These are phyloP conservation scores for Sphagnum fallax DNA, from an alignment of 228 moss, liverwort and hornwort species.

Conservation along the genomic window DNA sequence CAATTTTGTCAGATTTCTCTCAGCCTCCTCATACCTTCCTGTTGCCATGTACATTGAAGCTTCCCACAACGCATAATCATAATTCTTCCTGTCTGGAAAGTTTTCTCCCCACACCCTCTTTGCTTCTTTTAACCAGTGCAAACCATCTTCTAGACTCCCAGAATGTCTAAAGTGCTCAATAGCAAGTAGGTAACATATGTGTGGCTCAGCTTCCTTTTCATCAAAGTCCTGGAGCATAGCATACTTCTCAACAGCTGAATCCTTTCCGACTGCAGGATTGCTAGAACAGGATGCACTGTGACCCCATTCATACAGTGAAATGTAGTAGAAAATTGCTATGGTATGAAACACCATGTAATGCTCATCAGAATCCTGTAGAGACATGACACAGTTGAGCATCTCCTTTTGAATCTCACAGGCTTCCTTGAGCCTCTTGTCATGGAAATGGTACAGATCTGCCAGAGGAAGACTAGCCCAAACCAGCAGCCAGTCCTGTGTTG, in stretches of 20 bases:
- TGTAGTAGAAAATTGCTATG: background rate
- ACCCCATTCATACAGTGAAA: background rate
- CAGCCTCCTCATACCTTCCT: conserved; percentile 1
- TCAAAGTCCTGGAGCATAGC: background rate
- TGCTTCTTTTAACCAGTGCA: conserved; percentile 15
- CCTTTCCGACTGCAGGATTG: background rate
- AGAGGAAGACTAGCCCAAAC: conserved; percentile 16
- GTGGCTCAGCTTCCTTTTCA: background rate
- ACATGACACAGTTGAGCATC: conserved; percentile 3
- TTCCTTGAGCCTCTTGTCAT: conserved; percentile 2
- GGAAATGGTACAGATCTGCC: conserved; percentile 15
- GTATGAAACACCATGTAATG: background rate
- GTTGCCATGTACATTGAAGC: conserved; percentile 10
- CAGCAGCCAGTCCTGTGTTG: conserved; percentile 12
- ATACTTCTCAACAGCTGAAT: background rate
- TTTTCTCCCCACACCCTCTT: conserved; percentile 10
- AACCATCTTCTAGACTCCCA: background rate
- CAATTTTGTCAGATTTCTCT: background rate
- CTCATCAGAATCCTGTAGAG: conserved; percentile 1
- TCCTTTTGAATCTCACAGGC: conserved; percentile 6
- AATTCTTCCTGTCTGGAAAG: background rate
- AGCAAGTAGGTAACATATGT: conserved; percentile 13
- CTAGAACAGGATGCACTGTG: background rate
- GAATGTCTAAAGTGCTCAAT: conserved; percentile 2
- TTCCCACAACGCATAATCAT: conserved; percentile 11